Conservation (phyloP, 257 asterid genomes). For the Schizonepeta tenuifolia region DNA sequence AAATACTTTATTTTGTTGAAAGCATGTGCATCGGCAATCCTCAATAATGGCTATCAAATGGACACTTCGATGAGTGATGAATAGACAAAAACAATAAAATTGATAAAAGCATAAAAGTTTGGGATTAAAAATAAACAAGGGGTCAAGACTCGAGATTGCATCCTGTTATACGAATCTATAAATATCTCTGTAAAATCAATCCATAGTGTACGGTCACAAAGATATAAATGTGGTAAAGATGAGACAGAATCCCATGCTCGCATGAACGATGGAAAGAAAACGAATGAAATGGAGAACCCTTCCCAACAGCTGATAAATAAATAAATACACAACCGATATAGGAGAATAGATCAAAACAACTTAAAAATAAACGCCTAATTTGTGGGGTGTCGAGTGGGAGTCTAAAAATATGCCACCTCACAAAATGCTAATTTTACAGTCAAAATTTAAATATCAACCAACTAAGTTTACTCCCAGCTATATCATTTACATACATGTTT, state of each 20-base stretch:
- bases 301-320: background rate
- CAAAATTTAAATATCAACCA: conserved; percentile 53
- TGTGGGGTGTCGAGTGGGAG: conserved; percentile 45
- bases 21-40: too few relatives aligned
- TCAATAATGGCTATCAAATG: too few relatives aligned
- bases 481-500: conserved; percentile 55
- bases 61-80: too few relatives aligned
- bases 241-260: background rate
- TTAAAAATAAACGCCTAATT: conserved; percentile 28
- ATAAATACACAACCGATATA: background rate
- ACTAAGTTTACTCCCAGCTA: conserved; percentile 50
- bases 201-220: background rate
- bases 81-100: too few relatives aligned
- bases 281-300: background rate
- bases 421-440: conserved; percentile 54
- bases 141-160: too few relatives aligned
- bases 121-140: too few relatives aligned
- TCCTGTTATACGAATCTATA: too few relatives aligned
- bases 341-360: conserved; percentile 24
- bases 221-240: background rate
- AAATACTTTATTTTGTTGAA: too few relatives aligned
- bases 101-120: too few relatives aligned
- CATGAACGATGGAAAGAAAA: background rate
- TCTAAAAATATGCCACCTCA: conserved; percentile 43
- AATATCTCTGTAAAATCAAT: background rate